Conservation (phyloP, 805 yeast species). For the Lachancea lanzarotensis region DNA sequence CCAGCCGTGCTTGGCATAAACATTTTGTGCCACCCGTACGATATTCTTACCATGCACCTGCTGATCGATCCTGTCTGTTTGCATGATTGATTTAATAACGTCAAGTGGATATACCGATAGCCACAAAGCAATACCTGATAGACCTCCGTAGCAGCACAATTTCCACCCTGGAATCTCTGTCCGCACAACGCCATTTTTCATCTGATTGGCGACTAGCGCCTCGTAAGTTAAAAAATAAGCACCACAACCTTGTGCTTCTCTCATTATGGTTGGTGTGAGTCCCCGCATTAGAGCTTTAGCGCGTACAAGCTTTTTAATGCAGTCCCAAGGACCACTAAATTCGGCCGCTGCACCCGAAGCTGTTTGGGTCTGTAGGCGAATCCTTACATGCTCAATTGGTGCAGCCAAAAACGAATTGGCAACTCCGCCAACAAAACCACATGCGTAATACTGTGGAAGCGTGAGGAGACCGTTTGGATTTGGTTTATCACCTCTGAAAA, state of each 20-base stretch:
- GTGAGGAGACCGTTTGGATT: constrained; percentile 37
- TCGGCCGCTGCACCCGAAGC: constrained; percentile 40
- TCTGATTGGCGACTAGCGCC: constrained; percentile 58
- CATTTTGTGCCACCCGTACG: constrained; percentile 45
- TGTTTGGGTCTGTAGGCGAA: constrained; percentile 77
- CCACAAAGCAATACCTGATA: constrained; percentile 90
- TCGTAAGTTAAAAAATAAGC: constrained; percentile 86
- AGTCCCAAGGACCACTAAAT: constrained; percentile 49
- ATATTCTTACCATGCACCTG: constrained; percentile 54
- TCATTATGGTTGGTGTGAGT: constrained; percentile 66
- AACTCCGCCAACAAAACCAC: constrained; percentile 90
- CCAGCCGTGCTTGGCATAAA: constrained; percentile 54
- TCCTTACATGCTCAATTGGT: constrained; percentile 94
- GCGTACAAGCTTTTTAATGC: constrained; percentile 43
- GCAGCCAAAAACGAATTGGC: constrained; percentile 85
- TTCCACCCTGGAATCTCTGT: constrained; percentile 79
- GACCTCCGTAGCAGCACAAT: constrained; percentile 81
- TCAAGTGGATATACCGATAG: constrained; percentile 78
- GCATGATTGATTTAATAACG: constrained; percentile 84
- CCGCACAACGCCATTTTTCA: constrained; percentile 42
- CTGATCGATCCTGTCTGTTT: constrained; percentile 37
- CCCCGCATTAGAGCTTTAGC: constrained; percentile 71
- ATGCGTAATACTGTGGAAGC: constrained; percentile 61
- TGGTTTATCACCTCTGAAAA: constrained; percentile 43
- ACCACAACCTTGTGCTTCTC: constrained; percentile 89